Percentiles rank a stretch among this genome's conserved stretches.
Evolutionary conservation across 2,329 filamentous ascomycete species (phyloP).

Genomic region (Monilinia fructigena): DNA sequence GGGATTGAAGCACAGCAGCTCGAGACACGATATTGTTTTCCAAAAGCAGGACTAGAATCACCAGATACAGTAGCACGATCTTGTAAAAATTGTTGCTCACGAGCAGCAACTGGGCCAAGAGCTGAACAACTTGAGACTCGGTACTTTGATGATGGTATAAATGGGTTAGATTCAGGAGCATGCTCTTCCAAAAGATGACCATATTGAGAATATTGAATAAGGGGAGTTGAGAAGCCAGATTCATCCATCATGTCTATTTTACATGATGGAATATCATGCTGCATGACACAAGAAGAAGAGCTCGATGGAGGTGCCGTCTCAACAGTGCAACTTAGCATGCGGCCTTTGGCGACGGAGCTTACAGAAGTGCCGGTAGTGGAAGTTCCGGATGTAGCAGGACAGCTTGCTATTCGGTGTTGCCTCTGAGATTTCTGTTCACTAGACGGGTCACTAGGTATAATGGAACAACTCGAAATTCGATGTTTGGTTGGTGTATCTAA

Average conservation of each 20-base stretch:
- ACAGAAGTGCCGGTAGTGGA: background rate
- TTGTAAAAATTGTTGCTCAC: background rate
- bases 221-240: background rate
- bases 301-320: slow-evolving; percentile 1
- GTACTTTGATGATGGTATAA: background rate
- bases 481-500: slow-evolving; percentile 7
- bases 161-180: background rate
- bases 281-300: background rate
- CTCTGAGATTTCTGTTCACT: background rate
- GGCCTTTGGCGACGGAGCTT: background rate
- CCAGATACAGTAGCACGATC: background rate
- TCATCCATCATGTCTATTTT: background rate
- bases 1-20: slow-evolving; percentile 13
- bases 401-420: slow-evolving; percentile 12
- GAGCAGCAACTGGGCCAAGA: background rate
- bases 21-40: slow-evolving; percentile 11
- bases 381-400: background rate
- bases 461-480: slow-evolving; percentile 15
- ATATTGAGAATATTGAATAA: slow-evolving; percentile 7
- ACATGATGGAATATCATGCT: background rate
- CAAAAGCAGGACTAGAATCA: background rate
- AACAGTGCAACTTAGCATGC: slow-evolving; percentile 8
- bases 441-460: background rate
- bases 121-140: slow-evolving; percentile 10
- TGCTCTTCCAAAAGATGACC: background rate